phyloP scores from a whole-genome alignment of 208 protist genomes.

The Acanthamoeba lenticulata region DNA sequence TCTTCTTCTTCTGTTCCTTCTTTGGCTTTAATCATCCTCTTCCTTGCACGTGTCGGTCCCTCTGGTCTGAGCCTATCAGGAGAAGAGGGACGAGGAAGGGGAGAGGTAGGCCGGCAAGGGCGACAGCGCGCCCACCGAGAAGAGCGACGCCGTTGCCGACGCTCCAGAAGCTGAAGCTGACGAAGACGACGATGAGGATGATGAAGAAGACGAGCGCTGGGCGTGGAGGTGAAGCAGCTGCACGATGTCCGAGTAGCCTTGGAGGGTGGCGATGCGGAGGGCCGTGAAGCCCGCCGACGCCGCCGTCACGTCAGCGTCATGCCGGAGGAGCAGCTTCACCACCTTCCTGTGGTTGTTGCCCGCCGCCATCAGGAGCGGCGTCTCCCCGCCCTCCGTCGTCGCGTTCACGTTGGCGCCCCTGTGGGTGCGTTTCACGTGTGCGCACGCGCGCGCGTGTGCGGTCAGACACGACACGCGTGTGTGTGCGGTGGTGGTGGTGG shows the following conservation, averaged over 20 bases:
- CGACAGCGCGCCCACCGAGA: too few species aligned
- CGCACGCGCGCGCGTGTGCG: too few species aligned
- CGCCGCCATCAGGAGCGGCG: slow-evolving; percentile 12
- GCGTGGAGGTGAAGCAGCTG: neutral
- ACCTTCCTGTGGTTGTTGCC: slow-evolving; percentile 32
- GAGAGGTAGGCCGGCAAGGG: too few species aligned
- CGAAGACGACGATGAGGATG: too few species aligned
- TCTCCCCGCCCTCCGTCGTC: neutral
- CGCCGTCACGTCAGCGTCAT: neutral
- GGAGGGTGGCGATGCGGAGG: slow-evolving; percentile 8
- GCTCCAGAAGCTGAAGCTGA: too few species aligned
- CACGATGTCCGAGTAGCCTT: neutral
- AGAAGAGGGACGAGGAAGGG: neutral
- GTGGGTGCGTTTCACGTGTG: neutral
- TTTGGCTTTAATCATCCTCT: too few species aligned
- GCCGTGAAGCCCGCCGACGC: slow-evolving; percentile 6
- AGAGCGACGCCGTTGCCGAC: too few species aligned
- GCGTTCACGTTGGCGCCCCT: neutral
- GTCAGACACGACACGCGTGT: too few species aligned
- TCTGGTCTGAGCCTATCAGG: too few species aligned
- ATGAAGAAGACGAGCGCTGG: neutral
- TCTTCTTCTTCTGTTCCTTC: too few species aligned
- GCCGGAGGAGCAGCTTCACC: neutral
- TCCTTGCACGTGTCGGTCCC: too few species aligned
- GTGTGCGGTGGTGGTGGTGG: too few species aligned